These are phyloP conservation scores for Coccomyxa sp. DNA, from an alignment of 139 green algal species.

Conservation along the genomic window DNA sequence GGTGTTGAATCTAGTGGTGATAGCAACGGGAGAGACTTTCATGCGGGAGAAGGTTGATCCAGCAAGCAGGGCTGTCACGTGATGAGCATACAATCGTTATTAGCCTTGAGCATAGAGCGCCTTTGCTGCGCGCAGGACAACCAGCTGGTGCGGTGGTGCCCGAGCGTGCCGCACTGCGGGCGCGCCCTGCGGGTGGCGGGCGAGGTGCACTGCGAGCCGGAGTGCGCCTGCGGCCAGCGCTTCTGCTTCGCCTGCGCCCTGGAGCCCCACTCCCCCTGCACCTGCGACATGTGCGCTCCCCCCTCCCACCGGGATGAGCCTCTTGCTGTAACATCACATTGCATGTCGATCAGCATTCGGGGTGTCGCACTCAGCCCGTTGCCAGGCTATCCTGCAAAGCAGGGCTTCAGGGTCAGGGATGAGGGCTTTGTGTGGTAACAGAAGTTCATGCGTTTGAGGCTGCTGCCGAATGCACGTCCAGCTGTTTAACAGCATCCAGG, in stretches of 20 bases:
- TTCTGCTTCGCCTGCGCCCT: slow-evolving; percentile 87
- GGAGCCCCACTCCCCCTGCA: slow-evolving; percentile 78
- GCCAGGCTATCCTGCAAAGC: neutral
- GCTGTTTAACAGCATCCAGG: no score
- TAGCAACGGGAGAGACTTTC: no score
- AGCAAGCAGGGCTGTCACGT: no score
- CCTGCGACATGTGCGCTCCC: slow-evolving; percentile 72
- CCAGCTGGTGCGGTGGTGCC: slow-evolving; percentile 45
- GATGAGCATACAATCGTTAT: no score
- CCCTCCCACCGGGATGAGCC: neutral
- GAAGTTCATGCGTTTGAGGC: no score
- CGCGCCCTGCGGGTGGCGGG: slow-evolving; percentile 53
- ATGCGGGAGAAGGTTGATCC: no score
- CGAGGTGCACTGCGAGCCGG: slow-evolving; percentile 71
- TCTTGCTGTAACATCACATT: neutral
- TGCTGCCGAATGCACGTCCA: no score
- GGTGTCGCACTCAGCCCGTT: no score
- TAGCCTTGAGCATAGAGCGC: no score
- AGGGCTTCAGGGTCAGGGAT: no score
- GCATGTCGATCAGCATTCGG: neutral
- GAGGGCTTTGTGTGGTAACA: no score
- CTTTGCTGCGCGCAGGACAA: slow-evolving; percentile 64
- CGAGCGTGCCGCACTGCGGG: slow-evolving; percentile 69
- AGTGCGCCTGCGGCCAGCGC: slow-evolving; percentile 53
- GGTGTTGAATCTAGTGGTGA: no score